Percentiles rank a stretch among this genome's conserved stretches.
Evolutionary conservation across 108 stramenopile species (phyloP).

Genomic region (Bacterosira constricta): DNA sequence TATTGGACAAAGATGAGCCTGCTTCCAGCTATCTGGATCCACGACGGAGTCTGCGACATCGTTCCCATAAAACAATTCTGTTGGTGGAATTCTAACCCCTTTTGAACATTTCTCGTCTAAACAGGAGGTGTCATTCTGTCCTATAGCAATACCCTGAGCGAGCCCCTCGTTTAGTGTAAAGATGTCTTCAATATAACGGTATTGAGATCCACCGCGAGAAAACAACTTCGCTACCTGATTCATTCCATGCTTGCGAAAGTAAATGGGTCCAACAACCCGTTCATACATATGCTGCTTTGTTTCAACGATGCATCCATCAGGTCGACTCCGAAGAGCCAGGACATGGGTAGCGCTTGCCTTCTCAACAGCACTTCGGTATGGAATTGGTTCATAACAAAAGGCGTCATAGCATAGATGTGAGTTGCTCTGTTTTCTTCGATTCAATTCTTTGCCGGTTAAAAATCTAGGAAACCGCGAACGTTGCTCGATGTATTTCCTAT

Average conservation of each 20-base stretch:
- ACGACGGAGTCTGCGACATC: constrained; percentile 8
- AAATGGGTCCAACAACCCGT: constrained; percentile 49
- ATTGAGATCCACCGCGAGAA: constrained; percentile 48
- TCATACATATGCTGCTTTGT: constrained; percentile 54
- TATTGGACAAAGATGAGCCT: constrained; percentile 51
- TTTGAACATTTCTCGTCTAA: background rate
- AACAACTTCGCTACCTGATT: constrained; percentile 48
- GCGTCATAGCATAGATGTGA: constrained; percentile 57
- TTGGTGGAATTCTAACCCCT: constrained; percentile 54
- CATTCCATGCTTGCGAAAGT: constrained; percentile 51
- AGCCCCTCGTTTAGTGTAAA: constrained; percentile 55
- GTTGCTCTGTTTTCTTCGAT: constrained; percentile 10
- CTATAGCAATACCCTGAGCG: constrained; percentile 32
- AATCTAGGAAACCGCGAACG: constrained; percentile 31
- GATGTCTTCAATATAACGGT: constrained; percentile 55
- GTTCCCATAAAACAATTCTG: constrained; percentile 41
- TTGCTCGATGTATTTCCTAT: constrained; percentile 25
- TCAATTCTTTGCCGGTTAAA: constrained; percentile 22
- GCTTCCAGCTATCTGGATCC: constrained; percentile 32
- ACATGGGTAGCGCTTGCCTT: constrained; percentile 55
- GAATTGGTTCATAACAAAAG: constrained; percentile 56
- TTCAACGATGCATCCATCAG: constrained; percentile 51
- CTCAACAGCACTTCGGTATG: constrained; percentile 55
- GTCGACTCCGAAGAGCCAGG: constrained; percentile 48
- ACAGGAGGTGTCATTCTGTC: constrained; percentile 4